Evolutionary conservation across 495 filamentous ascomycete species (phyloP).

Genomic region (Penicillium crystallinum): DNA sequence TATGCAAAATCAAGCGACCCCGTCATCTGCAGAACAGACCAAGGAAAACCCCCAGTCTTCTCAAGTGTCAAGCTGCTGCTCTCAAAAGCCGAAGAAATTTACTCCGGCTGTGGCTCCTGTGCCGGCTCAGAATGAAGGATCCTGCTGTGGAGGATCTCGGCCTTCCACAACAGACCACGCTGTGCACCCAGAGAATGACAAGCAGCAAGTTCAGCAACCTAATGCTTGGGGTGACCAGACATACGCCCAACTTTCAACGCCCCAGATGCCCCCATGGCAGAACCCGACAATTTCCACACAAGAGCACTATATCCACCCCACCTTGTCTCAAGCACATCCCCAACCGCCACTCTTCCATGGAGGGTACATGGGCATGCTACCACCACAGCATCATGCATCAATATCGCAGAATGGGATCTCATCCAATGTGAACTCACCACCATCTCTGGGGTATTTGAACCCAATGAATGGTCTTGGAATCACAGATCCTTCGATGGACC

Average conservation of each 20-base stretch:
- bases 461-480: conserved; percentile 16
- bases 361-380: conserved; percentile 7
- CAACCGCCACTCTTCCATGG: conserved; percentile 12
- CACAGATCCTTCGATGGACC: conserved; percentile 11
- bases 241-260: conserved; percentile 14
- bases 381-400: background rate
- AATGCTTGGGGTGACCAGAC: conserved; percentile 9
- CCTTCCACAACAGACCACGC: background rate
- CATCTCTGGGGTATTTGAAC: conserved; percentile 10
- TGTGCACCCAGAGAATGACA: background rate
- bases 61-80: conserved; percentile 23
- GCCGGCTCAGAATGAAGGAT: conserved; percentile 16
- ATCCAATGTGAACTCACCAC: conserved; percentile 1
- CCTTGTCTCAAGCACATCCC: conserved; percentile 8
- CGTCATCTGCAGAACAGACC: background rate
- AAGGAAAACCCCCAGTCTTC: background rate
- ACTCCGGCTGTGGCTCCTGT: conserved; percentile 9
- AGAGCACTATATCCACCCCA: conserved; percentile 12
- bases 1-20: background rate
- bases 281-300: conserved; percentile 15
- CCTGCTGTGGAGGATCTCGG: conserved; percentile 30
- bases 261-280: conserved; percentile 23
- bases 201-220: conserved; percentile 3
- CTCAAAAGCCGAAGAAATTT: conserved; percentile 19
- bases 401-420: background rate